Evolutionary conservation across 371 early-diverging fungal genomes (phyloP), one percentile per base, ranked within the genome.

Genomic region (Phascolomyces articulosus): DNA sequence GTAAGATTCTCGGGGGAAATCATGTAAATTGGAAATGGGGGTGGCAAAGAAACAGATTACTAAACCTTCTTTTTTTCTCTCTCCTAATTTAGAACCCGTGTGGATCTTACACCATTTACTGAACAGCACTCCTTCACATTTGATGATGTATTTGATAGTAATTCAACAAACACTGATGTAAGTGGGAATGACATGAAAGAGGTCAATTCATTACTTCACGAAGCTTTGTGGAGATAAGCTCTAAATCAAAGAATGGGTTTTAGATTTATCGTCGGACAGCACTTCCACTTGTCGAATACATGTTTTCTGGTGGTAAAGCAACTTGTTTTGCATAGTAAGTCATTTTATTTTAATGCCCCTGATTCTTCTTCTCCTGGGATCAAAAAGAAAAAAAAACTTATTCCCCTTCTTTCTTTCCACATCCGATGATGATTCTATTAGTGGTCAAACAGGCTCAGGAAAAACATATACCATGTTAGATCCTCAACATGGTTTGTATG

Each of bases 391-490:
- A n/a, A n/a, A n/a, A n/a, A n/a, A n/a, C n/a, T 34, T 34, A 34
- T 34, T 34, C n/a, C n/a, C n/a, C n/a, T n/a, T n/a, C n/a, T n/a
- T n/a, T n/a, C n/a, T n/a, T n/a, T n/a, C n/a, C n/a, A n/a, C n/a
- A n/a, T n/a, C n/a, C n/a, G n/a, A n/a, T n/a, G 1, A 44, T n/a
- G 8, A 44, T 13, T 4, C 16, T 13, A 6, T 13, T 66, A 91
- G 92, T 81, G 99, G 99, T 0, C 99, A 98, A 79, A 98, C 99
- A 13, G 97, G 88, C 23, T 77, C 80, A 21, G 99, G 99, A 31
- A 99, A 99, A 77, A 99, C 99, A 0, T 93, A 92, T 76, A 99
- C 99, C 0, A 99, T 99, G 99, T 80, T 98, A 63, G 94, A 96
- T 70, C 79, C 81, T 16, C 82, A 82, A 3, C 83, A 89, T 53